phyloP scores from a whole-genome alignment of 78 protist genomes.

The Emiliania huxleyi region DNA sequence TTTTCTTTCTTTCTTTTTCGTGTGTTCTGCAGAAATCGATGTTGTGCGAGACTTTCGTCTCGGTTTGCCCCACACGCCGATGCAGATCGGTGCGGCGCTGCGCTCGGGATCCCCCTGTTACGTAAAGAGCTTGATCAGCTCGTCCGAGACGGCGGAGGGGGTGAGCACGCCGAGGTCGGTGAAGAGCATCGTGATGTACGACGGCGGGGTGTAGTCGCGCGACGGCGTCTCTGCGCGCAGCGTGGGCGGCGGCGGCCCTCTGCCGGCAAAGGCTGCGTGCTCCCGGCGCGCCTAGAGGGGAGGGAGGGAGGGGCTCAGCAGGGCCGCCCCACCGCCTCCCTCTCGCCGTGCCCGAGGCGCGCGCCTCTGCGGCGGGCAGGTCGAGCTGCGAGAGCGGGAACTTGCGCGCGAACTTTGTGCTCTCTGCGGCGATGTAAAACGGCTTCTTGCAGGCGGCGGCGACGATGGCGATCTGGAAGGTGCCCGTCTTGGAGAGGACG shows the following conservation, averaged over 20 bases:
- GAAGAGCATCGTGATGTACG: constrained; percentile 84
- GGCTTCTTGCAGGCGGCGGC: constrained; percentile 87
- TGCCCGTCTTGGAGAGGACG: constrained; percentile 85
- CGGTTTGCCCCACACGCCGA: no score
- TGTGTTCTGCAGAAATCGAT: no score
- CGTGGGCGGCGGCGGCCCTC: not conserved
- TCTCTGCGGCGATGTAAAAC: constrained; percentile 93
- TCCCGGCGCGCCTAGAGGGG: no score
- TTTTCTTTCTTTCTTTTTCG: no score
- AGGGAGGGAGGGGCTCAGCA: no score
- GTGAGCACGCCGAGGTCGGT: constrained; percentile 98
- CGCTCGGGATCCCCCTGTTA: no score
- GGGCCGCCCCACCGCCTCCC: no score
- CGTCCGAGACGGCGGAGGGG: constrained; percentile 95
- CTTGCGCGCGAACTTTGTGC: constrained; percentile 89
- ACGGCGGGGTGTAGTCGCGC: constrained; percentile 97
- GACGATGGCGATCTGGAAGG: constrained; percentile 80
- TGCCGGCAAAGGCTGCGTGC: not conserved
- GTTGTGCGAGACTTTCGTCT: no score
- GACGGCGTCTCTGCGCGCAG: not conserved
- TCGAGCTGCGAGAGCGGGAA: constrained; percentile 87
- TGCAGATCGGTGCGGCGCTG: no score
- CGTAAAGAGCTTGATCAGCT: constrained; percentile 85
- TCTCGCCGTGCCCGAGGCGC: no score
- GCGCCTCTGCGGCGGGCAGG: constrained; percentile 19